Evolutionary conservation across 2,329 filamentous ascomycete genomes (phyloP).

Genomic region (Hypomyces perniciosus): DNA sequence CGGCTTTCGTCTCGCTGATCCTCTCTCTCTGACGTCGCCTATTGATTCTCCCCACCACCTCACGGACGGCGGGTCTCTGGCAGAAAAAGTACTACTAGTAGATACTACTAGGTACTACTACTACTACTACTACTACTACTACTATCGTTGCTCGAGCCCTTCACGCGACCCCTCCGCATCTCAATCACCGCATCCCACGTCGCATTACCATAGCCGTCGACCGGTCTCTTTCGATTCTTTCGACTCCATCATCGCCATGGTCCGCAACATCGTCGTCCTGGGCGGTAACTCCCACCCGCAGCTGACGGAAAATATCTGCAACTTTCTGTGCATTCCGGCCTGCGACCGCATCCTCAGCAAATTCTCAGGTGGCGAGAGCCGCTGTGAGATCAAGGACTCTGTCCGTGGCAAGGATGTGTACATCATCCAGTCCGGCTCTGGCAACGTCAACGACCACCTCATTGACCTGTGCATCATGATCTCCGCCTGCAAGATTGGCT

Average conservation of each 20-base stretch:
- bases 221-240: background rate
- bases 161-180: conserved; percentile 11
- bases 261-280: conserved; percentile 90
- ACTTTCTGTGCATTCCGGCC: conserved; percentile 77
- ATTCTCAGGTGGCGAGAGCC: conserved; percentile 91
- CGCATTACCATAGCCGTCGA: background rate
- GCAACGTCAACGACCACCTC: conserved; percentile 91
- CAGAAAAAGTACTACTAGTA: conserved; percentile 4
- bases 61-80: conserved; percentile 9
- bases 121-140: no score
- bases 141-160: conserved; percentile 5
- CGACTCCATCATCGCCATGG: conserved; percentile 51
- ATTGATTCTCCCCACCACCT: conserved; percentile 5
- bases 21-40: conserved; percentile 9
- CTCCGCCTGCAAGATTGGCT: conserved; percentile 93
- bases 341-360: conserved; percentile 81
- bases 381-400: conserved; percentile 92
- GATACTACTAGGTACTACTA: background rate
- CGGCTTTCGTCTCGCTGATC: conserved; percentile 2
- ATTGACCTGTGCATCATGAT: conserved; percentile 97
- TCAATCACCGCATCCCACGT: background rate
- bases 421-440: conserved; percentile 91
- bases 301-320: conserved; percentile 81
- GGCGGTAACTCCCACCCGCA: conserved; percentile 89
- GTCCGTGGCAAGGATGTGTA: conserved; percentile 98